A percentile compares a stretch with the other conserved stretches of the same genome.
Conservation (phyloP, 352 stramenopile genomes). For the Globisporangium perplexum region DNA sequence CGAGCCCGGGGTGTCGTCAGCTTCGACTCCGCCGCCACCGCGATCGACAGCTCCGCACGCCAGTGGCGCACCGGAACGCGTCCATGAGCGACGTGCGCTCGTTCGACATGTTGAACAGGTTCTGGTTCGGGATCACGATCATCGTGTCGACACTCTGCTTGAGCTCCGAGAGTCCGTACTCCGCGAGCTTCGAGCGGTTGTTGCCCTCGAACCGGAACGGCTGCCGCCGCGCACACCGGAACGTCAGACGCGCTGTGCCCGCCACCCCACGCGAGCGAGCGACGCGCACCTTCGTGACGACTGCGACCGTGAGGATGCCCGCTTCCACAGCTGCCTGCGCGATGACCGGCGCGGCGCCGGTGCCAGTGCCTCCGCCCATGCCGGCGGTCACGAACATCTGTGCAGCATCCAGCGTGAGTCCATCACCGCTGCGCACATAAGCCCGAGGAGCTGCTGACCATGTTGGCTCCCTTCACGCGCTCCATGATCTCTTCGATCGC, state of each 20-base stretch:
- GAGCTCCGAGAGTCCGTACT: constrained; percentile 67
- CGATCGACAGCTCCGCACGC: no score
- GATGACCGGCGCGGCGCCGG: constrained; percentile 78
- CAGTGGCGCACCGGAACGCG: constrained; percentile 69
- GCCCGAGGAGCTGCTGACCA: constrained; percentile 30
- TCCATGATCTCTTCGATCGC: constrained; percentile 86
- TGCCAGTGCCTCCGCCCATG: constrained; percentile 82
- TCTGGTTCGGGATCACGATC: constrained; percentile 88
- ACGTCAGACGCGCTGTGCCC: not conserved
- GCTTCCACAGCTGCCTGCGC: constrained; percentile 76
- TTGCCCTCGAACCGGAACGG: constrained; percentile 83
- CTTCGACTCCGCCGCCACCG: no score
- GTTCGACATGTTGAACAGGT: constrained; percentile 87
- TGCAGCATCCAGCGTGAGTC: not conserved
- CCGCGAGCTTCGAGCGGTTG: constrained; percentile 75
- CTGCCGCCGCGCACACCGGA: constrained; percentile 15
- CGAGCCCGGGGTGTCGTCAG: no score
- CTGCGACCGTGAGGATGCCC: constrained; percentile 79
- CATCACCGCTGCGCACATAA: not conserved
- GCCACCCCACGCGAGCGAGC: not conserved
- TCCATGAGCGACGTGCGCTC: constrained; percentile 86
- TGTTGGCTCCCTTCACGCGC: constrained; percentile 76
- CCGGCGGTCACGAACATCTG: constrained; percentile 87
- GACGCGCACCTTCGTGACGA: constrained; percentile 72
- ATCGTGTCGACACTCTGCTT: constrained; percentile 86